Conservation (phyloP, 257 asterid species). For the Verbascum thapsus region DNA sequence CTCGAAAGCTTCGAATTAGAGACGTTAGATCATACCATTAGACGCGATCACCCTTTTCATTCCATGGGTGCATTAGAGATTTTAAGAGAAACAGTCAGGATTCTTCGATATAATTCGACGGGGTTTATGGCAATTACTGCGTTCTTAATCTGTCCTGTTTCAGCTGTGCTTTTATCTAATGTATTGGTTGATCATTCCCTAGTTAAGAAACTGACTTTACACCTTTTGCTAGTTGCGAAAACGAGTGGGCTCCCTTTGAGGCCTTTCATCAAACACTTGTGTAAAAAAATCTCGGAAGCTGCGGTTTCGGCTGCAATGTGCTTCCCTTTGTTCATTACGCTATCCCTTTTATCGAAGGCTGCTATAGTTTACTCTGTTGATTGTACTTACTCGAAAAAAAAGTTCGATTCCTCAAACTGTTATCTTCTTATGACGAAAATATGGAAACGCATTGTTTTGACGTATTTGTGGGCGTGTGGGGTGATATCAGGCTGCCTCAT, state of each 20-base stretch:
- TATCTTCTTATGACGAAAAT: constrained; percentile 55
- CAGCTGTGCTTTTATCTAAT: constrained; percentile 72
- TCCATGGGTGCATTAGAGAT: constrained; percentile 79
- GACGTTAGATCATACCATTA: constrained; percentile 29
- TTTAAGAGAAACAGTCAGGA: constrained; percentile 77
- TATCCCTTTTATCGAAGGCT: constrained; percentile 73
- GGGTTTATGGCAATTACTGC: constrained; percentile 69
- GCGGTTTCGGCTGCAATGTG: constrained; percentile 56
- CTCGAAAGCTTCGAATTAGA: constrained; percentile 47
- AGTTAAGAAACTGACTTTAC: constrained; percentile 51
- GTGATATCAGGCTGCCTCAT: constrained; percentile 61
- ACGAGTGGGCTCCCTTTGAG: constrained; percentile 74
- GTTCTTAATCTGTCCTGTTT: constrained; percentile 72
- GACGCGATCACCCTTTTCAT: constrained; percentile 50
- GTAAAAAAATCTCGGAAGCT: constrained; percentile 73
- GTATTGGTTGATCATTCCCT: constrained; percentile 65
- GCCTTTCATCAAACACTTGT: constrained; percentile 71
- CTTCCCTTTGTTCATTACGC: constrained; percentile 71
- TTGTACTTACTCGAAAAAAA: constrained; percentile 78
- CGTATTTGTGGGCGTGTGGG: constrained; percentile 74
- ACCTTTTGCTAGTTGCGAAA: constrained; percentile 66
- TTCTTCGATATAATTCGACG: constrained; percentile 68
- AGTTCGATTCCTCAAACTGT: constrained; percentile 54
- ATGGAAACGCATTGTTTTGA: constrained; percentile 69
- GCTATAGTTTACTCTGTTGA: constrained; percentile 88